These are phyloP conservation scores for Ampelocalamus luodianensis DNA, from an alignment of 176 grass and related monocot species.

Conservation along the genomic window DNA sequence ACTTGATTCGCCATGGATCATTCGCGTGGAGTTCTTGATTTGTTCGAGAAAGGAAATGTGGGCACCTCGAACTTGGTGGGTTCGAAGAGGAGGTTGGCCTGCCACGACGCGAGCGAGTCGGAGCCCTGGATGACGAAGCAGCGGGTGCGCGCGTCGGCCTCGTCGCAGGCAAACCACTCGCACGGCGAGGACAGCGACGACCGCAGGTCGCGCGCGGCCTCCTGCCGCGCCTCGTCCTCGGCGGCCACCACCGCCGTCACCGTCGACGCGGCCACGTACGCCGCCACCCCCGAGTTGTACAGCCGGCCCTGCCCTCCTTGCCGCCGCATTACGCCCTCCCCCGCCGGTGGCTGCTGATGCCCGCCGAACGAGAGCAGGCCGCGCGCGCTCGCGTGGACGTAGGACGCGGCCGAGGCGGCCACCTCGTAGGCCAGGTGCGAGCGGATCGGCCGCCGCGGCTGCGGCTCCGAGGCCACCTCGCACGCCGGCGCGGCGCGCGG, in stretches of 20 bases:
- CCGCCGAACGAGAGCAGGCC: constrained; percentile 63
- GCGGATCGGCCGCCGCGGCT: constrained; percentile 54
- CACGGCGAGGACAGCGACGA: constrained; percentile 87
- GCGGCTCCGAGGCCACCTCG: constrained; percentile 44
- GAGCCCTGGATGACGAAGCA: constrained; percentile 96
- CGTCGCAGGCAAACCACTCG: constrained; percentile 97
- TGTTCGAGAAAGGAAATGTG: neutral
- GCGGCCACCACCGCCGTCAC: constrained; percentile 97
- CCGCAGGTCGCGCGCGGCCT: constrained; percentile 88
- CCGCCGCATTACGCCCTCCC: too few species aligned
- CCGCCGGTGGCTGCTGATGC: neutral
- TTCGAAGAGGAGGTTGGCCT: constrained; percentile 97
- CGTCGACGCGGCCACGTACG: constrained; percentile 85
- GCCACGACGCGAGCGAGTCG: constrained; percentile 94
- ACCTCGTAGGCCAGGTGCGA: constrained; percentile 84
- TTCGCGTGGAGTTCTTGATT: neutral
- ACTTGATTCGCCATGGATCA: constrained; percentile 1
- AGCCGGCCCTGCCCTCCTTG: constrained; percentile 7
- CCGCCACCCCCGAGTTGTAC: constrained; percentile 84
- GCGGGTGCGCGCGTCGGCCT: constrained; percentile 61
- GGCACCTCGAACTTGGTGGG: constrained; percentile 82
- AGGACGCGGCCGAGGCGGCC: constrained; percentile 85
- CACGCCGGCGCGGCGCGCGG: constrained; percentile 20
- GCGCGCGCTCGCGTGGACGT: constrained; percentile 68
- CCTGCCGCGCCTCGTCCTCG: constrained; percentile 76